Conservation (phyloP, 352 stramenopile genomes). For the Globisporangium echinulatum region DNA sequence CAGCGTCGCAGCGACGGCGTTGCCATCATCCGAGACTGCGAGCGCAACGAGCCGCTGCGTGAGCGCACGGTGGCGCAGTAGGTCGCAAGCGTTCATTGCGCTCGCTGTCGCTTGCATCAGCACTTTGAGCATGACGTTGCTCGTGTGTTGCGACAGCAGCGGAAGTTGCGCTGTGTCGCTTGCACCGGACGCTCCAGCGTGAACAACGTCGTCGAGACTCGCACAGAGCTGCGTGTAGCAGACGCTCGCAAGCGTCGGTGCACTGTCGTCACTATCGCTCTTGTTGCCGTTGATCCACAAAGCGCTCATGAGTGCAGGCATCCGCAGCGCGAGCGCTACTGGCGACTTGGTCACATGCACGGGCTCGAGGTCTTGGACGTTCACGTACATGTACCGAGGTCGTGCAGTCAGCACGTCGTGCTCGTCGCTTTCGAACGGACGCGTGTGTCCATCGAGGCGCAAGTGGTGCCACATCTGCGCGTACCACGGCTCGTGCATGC, state of each 20-base stretch:
- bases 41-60: constrained; percentile 5
- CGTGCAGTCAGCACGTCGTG: not conserved
- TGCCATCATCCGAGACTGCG: constrained; percentile 15
- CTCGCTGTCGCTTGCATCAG: constrained; percentile 3
- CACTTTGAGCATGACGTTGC: constrained; percentile 7
- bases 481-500: constrained; percentile 4
- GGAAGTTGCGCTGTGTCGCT: not conserved
- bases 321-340: not conserved
- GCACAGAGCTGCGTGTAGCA: constrained; percentile 3
- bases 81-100: not conserved
- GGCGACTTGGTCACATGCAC: not conserved
- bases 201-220: not conserved
- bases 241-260: not conserved
- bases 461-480: not conserved
- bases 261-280: not conserved
- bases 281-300: not conserved
- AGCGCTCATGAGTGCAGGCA: not conserved
- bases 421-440: not conserved
- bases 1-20: constrained; percentile 24
- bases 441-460: not conserved
- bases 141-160: not conserved
- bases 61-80: constrained; percentile 2
- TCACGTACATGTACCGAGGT: constrained; percentile 10
- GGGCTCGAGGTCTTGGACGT: constrained; percentile 11
- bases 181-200: too few relatives aligned